Evolutionary conservation across 225 moss, liverwort and hornwort genomes (phyloP).

Genomic region (Marchantia paleacea): DNA sequence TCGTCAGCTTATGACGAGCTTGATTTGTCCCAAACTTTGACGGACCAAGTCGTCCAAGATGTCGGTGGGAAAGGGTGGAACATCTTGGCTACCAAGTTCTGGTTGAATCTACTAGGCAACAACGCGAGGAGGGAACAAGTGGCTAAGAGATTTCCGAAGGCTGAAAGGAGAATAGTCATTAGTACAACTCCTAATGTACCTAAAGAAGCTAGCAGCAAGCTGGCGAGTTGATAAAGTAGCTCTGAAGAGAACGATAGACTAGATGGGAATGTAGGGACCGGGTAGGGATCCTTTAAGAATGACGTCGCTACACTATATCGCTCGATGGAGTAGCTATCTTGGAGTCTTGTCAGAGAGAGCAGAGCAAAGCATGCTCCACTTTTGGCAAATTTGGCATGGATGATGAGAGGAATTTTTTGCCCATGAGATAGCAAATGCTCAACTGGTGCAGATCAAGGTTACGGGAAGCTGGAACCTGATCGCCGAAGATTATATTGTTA

Average conservation of each 20-base stretch:
- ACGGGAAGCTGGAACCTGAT: too few relatives aligned
- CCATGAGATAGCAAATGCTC: too few relatives aligned
- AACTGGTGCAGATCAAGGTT: too few relatives aligned
- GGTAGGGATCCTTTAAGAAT: conserved; percentile 79
- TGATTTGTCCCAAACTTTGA: conserved; percentile 8
- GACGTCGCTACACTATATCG: conserved; percentile 72
- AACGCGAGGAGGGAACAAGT: conserved; percentile 58
- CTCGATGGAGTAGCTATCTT: conserved; percentile 77
- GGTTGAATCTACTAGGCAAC: conserved; percentile 69
- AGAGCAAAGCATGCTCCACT: conserved; percentile 74
- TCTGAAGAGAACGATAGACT: conserved; percentile 54
- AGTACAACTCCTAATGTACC: conserved; percentile 32
- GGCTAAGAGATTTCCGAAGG: conserved; percentile 40
- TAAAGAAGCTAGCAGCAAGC: conserved; percentile 36
- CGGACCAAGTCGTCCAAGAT: conserved; percentile 36
- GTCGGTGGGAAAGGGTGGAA: conserved; percentile 56
- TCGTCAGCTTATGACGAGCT: conserved; percentile 1
- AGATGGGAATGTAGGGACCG: conserved; percentile 60
- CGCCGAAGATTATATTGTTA: too few relatives aligned
- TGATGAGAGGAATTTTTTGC: too few relatives aligned
- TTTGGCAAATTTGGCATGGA: conserved; percentile 98
- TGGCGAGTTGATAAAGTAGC: too few relatives aligned
- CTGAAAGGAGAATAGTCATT: conserved; percentile 43
- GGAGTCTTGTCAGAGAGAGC: conserved; percentile 68
- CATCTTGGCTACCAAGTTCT: too few relatives aligned